Evolutionary conservation across 768 basidiomycete genomes (phyloP).

Genomic region (Termitomyces sp.): DNA sequence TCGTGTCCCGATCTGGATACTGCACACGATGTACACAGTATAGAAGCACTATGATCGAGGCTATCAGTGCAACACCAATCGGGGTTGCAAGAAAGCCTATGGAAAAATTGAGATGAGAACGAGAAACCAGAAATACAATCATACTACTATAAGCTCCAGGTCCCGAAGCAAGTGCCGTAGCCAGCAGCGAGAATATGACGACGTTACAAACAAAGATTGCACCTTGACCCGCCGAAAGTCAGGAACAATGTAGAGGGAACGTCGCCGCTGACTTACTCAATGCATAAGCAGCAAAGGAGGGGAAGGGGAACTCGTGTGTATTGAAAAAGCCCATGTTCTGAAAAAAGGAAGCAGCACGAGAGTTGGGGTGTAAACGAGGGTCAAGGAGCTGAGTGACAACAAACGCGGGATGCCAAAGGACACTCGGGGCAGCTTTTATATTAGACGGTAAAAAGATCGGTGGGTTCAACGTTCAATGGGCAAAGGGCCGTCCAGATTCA

Average conservation of each 20-base stretch:
- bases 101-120: background rate
- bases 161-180: conserved; percentile 8
- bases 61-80: conserved; percentile 15
- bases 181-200: conserved; percentile 9
- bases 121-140: background rate
- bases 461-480: background rate
- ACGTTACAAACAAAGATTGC: conserved; percentile 5
- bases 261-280: conserved; percentile 1
- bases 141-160: conserved; percentile 9
- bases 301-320: conserved; percentile 10
- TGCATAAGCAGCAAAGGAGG: conserved; percentile 9
- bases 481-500: background rate
- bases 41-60: conserved; percentile 13
- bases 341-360: background rate
- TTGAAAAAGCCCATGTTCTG: background rate
- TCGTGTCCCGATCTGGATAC: conserved; percentile 3
- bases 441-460: background rate
- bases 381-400: background rate
- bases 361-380: background rate
- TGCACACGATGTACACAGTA: conserved; percentile 15
- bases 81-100: conserved; percentile 14
- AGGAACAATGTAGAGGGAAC: background rate
- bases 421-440: background rate
- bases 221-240: conserved; percentile 1
- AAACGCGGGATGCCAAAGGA: background rate